phyloP scores from a whole-genome alignment of 1,284 basidiomycete species.

The Leucoagaricus sp. region DNA sequence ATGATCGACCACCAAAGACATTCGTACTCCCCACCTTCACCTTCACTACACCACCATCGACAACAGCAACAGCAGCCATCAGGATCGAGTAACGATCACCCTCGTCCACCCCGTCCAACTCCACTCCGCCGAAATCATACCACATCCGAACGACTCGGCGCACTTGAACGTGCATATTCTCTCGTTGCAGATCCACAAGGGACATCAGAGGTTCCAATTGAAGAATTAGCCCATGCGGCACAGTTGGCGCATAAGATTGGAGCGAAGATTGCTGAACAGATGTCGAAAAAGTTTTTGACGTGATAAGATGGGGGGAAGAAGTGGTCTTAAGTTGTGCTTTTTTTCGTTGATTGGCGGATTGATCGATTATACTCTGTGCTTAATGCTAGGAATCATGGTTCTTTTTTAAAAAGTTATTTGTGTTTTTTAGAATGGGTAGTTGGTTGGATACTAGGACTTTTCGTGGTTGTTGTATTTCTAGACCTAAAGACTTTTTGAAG shows the following conservation, averaged over 20 bases:
- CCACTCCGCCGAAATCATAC: conserved; percentile 30
- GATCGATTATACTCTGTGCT: no score
- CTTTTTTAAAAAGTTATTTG: no score
- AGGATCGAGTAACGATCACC: conserved; percentile 6
- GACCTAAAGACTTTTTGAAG: no score
- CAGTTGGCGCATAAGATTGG: conserved; percentile 38
- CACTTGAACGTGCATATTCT: conserved; percentile 34
- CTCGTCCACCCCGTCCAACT: conserved; percentile 10
- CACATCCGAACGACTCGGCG: conserved; percentile 33
- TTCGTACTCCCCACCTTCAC: background rate
- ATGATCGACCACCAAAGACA: background rate
- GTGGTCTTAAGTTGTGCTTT: no score
- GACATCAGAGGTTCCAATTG: conserved; percentile 38
- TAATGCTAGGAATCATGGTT: no score
- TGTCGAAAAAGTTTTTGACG: conserved; percentile 35
- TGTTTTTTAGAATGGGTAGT: no score
- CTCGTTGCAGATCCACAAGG: conserved; percentile 29
- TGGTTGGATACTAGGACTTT: no score
- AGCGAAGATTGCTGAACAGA: conserved; percentile 36
- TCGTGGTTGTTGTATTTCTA: no score
- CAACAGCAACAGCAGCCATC: conserved; percentile 12
- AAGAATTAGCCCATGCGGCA: conserved; percentile 39
- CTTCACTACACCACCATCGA: conserved; percentile 6
- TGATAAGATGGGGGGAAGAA: no score
- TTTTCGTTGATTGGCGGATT: no score